phyloP scores from a whole-genome alignment of 495 filamentous ascomycete species.

The Penicillium manginii region DNA sequence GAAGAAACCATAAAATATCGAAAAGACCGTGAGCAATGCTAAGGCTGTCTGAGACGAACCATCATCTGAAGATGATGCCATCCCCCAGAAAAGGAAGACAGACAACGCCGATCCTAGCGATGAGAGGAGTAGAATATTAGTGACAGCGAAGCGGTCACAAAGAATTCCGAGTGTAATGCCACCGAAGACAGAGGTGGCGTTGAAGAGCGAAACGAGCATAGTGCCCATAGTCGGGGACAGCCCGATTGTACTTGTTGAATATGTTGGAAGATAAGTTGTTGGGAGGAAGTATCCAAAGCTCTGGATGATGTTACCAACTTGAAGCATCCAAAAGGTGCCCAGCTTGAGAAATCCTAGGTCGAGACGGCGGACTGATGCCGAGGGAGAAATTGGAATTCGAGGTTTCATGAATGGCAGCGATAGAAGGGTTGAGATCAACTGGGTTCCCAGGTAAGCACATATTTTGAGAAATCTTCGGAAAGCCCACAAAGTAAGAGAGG shows the following conservation, averaged over 20 bases:
- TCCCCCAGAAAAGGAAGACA: constrained; percentile 70
- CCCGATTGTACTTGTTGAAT: constrained; percentile 53
- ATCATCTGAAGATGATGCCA: constrained; percentile 35
- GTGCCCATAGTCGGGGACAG: constrained; percentile 50
- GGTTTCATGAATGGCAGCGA: constrained; percentile 62
- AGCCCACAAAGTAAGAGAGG: not conserved
- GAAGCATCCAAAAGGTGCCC: constrained; percentile 57
- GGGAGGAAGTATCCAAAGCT: constrained; percentile 72
- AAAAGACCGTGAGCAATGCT: constrained; percentile 65
- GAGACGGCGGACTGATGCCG: constrained; percentile 36
- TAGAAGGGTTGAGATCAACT: constrained; percentile 53
- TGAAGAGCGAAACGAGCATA: constrained; percentile 59
- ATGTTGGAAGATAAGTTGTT: constrained; percentile 65
- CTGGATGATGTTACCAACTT: constrained; percentile 61
- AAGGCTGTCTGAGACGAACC: constrained; percentile 44
- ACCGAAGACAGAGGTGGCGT: constrained; percentile 60
- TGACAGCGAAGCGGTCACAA: constrained; percentile 62
- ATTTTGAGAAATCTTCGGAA: no score
- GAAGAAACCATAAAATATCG: constrained; percentile 70
- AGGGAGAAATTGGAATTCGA: constrained; percentile 51
- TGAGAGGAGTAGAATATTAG: constrained; percentile 61
- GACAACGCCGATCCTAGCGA: constrained; percentile 60
- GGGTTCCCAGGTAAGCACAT: not conserved
- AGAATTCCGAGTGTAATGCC: constrained; percentile 62
- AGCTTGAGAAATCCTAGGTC: constrained; percentile 52